Percentiles rank a stretch among this genome's conserved stretches.
These are phyloP conservation scores for Abrus pulchellus DNA, from an alignment of 306 rosid species.

Conservation along the genomic window DNA sequence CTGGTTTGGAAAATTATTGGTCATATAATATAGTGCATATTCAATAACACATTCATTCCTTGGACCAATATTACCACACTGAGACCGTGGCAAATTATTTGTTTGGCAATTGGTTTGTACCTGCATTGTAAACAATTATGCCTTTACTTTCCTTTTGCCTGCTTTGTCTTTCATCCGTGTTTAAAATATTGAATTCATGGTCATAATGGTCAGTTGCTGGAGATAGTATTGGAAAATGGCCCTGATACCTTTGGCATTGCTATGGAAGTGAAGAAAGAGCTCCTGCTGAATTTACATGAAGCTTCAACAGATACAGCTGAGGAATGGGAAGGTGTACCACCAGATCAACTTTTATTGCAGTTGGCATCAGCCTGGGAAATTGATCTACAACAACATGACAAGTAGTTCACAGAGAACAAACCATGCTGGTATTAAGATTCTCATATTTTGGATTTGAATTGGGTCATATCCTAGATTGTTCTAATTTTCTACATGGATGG, in stretches of 20 bases:
- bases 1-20: constrained; percentile 16
- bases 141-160: constrained; percentile 18
- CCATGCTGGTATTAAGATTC: constrained; percentile 14
- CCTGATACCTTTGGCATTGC: constrained; percentile 77
- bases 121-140: not conserved
- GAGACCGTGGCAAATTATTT: constrained; percentile 1
- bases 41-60: not conserved
- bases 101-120: constrained; percentile 21
- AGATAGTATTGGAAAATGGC: constrained; percentile 80
- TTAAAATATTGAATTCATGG: constrained; percentile 26
- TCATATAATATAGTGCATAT: not conserved
- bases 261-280: constrained; percentile 81
- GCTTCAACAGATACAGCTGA: constrained; percentile 83
- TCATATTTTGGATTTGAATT: constrained; percentile 22
- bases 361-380: constrained; percentile 93
- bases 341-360: constrained; percentile 86
- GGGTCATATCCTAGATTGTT: constrained; percentile 7
- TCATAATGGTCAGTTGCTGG: constrained; percentile 74
- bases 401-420: constrained; percentile 45
- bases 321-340: constrained; percentile 89
- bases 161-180: constrained; percentile 27
- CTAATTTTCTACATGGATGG: constrained; percentile 14
- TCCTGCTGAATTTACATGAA: constrained; percentile 82
- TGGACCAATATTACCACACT: not conserved
- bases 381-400: constrained; percentile 77